Evolutionary conservation across 768 basidiomycete species (phyloP).

Genomic region (Rhodotorula paludigena): DNA sequence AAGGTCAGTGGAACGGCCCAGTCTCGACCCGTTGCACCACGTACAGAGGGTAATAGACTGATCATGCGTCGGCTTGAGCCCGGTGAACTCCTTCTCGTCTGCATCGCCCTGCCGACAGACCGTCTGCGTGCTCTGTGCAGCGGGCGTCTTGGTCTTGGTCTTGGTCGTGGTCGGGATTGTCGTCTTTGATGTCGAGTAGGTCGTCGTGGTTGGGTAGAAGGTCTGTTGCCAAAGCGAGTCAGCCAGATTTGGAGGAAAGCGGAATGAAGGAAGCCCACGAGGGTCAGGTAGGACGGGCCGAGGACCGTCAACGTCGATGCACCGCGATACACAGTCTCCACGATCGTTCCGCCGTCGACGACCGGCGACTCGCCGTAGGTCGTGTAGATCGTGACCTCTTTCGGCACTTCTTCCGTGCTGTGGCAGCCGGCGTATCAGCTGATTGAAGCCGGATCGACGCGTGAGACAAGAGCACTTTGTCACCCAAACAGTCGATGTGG

Average conservation of each 20-base stretch:
- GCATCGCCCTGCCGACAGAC: conserved; percentile 20
- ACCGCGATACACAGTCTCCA: conserved; percentile 29
- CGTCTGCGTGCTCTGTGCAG: neutral
- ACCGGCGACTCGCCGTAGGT: conserved; percentile 29
- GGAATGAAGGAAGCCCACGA: neutral
- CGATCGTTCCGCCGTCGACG: conserved; percentile 26
- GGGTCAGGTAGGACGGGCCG: conserved; percentile 29
- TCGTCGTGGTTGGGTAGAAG: conserved; percentile 37
- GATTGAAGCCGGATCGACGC: neutral
- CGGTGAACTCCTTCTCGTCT: conserved; percentile 23
- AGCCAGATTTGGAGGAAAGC: too few species aligned
- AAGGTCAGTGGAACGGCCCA: neutral
- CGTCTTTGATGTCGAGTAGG: conserved; percentile 1
- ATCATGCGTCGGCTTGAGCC: conserved; percentile 34
- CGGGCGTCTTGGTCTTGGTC: conserved; percentile 24
- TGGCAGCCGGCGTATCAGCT: neutral
- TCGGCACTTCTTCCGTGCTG: conserved; percentile 27
- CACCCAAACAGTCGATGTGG: conserved; percentile 18
- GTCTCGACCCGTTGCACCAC: too few species aligned
- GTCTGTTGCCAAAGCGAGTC: conserved; percentile 3
- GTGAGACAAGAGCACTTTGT: conserved; percentile 2
- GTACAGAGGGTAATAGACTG: conserved; percentile 30
- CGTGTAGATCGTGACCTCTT: conserved; percentile 23
- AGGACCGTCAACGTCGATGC: conserved; percentile 24
- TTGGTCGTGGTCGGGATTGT: conserved; percentile 30